Base-by-base conservation (phyloP, 495 filamentous ascomycete species). In the Hyphodiscus hymeniophilus region DNA sequence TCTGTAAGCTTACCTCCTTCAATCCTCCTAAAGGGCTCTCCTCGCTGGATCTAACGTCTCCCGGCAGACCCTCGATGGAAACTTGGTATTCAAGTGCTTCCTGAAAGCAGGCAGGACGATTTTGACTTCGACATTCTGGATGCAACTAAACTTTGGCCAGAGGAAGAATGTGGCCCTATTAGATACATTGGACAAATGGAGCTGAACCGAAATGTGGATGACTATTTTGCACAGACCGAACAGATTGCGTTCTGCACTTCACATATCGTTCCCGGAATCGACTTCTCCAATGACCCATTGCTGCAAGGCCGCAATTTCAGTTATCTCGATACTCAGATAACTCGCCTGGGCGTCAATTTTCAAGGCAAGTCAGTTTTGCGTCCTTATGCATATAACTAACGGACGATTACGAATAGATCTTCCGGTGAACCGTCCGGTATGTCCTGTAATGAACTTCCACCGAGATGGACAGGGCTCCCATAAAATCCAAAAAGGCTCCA, bases 161-260 rank as follows among this genome's bases (percentile, higher is more conserved):
- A 82, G 45, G 70, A 66, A 28, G 69, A 84, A 31, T n/a, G n/a
- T n/a, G 77, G 84, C 28, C 85, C 85, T 5, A 72, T 85, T 20
- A 76, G 75, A n/a, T 69, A 70, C 28, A 71, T 84, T 48, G 82
- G 81, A 34, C 73, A 73, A 61, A 63, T 86, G 26, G 68, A 66
- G 7, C 61, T 85, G 17, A 83, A 83, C 66, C 78, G 75, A 59
- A 85, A 86, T 60, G 66, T 70, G 26, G 68, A 61, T 23, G 87
- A 89, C 64, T 89, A 83, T 69, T 89, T 89, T 59, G 82, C 85
- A 7, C 84, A 87, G 60, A 84, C 81, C 0, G 85, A 88, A 61
- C 82, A 87, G 61, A 63, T 77, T 56, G 80, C 71, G 69, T 76
- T 74, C 54, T 72, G 70, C 65, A 75, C 75, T 13, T 75, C 70